Percentiles rank a stretch among this genome's conserved stretches.
These are phyloP conservation scores for Xerophyta viscosa DNA, from an alignment of 106 monocot species.

Conservation along the genomic window DNA sequence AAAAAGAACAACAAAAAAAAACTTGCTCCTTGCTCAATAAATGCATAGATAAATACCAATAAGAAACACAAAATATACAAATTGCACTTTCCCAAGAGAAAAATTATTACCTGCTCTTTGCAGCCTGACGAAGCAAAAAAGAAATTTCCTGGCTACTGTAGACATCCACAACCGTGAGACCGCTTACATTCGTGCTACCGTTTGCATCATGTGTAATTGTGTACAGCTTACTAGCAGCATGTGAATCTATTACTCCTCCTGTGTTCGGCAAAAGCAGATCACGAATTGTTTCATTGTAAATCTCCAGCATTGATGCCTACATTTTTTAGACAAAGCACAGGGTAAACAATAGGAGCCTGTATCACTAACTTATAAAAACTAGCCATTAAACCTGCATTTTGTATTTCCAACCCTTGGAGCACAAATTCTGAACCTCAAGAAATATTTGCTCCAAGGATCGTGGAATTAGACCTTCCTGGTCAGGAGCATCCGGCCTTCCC, in stretches of 20 bases:
- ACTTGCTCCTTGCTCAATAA: too few relatives aligned
- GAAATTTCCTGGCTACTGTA: conserved; percentile 71
- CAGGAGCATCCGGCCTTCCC: conserved; percentile 53
- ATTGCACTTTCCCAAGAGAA: neutral
- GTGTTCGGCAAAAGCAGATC: conserved; percentile 48
- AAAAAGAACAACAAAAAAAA: too few relatives aligned
- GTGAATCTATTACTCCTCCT: conserved; percentile 18
- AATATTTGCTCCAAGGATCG: conserved; percentile 90
- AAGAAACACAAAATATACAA: too few relatives aligned
- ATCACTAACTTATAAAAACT: too few relatives aligned
- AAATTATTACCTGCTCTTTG: conserved; percentile 62
- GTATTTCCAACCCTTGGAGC: conserved; percentile 80
- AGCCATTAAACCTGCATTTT: conserved; percentile 66
- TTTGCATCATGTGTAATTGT: conserved; percentile 71
- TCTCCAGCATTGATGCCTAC: conserved; percentile 89
- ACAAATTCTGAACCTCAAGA: conserved; percentile 47
- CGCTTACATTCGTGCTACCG: conserved; percentile 73
- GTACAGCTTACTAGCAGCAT: conserved; percentile 43
- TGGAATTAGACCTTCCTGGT: conserved; percentile 76
- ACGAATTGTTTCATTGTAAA: conserved; percentile 90
- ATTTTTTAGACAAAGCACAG: neutral
- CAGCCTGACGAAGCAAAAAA: conserved; percentile 59
- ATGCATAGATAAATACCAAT: too few relatives aligned
- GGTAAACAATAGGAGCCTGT: neutral
- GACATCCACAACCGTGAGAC: conserved; percentile 78